These are phyloP conservation scores for Gliomastix tumulicola DNA, from an alignment of 2,329 filamentous ascomycete genomes.

Conservation along the genomic window DNA sequence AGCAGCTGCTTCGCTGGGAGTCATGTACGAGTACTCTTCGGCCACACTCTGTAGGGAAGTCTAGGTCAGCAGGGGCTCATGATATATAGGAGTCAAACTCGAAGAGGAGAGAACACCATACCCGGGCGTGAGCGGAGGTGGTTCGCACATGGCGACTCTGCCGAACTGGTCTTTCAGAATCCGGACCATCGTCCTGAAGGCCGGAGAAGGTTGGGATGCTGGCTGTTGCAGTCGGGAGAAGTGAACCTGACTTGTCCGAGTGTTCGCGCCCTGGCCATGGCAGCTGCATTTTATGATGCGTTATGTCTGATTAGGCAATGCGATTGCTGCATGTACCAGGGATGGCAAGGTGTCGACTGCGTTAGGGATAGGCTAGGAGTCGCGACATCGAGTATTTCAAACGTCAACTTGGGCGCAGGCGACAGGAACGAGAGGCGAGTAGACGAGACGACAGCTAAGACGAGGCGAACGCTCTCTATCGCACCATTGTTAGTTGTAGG, in stretches of 20 bases:
- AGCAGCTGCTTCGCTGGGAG: conserved; percentile 70
- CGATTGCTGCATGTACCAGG: too few species aligned
- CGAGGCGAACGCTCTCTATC: too few species aligned
- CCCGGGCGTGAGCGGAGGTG: conserved; percentile 49
- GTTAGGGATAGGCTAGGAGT: too few species aligned
- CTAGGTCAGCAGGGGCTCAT: neutral
- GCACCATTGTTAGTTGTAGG: too few species aligned
- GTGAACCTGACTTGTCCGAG: conserved; percentile 16
- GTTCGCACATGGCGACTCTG: conserved; percentile 34
- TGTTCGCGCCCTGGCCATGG: conserved; percentile 25
- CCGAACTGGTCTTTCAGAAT: conserved; percentile 15
- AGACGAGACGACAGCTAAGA: too few species aligned
- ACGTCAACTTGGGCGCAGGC: too few species aligned
- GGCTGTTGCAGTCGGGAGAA: conserved; percentile 21
- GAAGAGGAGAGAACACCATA: too few species aligned
- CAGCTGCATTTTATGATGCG: conserved; percentile 24
- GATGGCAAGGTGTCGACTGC: too few species aligned
- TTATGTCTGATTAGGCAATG: too few species aligned
- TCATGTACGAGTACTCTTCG: conserved; percentile 59
- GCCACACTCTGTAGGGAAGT: conserved; percentile 45
- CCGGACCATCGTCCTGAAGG: conserved; percentile 13
- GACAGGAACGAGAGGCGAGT: too few species aligned
- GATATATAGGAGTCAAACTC: too few species aligned
- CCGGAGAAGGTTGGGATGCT: conserved; percentile 23
- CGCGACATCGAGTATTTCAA: too few species aligned